phyloP scores from a whole-genome alignment of 352 stramenopile species.

The Saprolegnia diclina region DNA sequence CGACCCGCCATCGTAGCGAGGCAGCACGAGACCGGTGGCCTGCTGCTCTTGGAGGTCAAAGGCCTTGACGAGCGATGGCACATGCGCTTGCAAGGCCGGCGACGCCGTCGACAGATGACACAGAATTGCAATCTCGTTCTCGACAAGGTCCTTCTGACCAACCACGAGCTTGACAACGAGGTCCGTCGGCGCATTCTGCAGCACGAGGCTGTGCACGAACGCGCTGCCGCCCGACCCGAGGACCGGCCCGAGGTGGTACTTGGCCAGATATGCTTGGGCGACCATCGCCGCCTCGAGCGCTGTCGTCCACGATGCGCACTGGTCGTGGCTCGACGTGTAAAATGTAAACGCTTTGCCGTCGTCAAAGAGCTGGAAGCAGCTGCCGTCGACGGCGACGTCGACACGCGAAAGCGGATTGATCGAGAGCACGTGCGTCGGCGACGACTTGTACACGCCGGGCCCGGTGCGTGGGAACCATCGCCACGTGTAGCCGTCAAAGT shows the following conservation, averaged over 20 bases:
- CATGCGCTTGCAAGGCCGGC: neutral
- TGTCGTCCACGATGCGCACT: neutral
- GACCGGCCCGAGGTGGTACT: constrained; percentile 7
- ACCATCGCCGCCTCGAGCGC: neutral
- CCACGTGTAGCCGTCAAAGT: constrained; percentile 8
- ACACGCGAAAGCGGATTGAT: neutral
- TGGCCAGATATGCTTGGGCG: neutral
- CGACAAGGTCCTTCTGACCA: neutral
- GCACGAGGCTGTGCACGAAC: neutral
- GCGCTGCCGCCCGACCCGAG: constrained; percentile 5
- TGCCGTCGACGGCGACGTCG: neutral
- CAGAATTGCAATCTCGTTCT: constrained; percentile 18
- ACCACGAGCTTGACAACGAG: neutral
- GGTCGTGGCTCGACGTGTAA: neutral
- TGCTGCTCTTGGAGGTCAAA: neutral
- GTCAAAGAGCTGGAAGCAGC: neutral
- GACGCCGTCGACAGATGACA: neutral
- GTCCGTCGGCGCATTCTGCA: neutral
- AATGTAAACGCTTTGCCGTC: neutral
- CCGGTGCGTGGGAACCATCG: constrained; percentile 1
- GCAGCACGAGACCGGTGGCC: constrained; percentile 15
- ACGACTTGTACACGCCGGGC: constrained; percentile 17
- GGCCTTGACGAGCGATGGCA: constrained; percentile 6
- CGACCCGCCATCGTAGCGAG: constrained; percentile 6
- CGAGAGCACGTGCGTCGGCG: neutral